Base-by-base conservation (phyloP, 2,329 filamentous ascomycete species). In the Fusarium sp. region DNA sequence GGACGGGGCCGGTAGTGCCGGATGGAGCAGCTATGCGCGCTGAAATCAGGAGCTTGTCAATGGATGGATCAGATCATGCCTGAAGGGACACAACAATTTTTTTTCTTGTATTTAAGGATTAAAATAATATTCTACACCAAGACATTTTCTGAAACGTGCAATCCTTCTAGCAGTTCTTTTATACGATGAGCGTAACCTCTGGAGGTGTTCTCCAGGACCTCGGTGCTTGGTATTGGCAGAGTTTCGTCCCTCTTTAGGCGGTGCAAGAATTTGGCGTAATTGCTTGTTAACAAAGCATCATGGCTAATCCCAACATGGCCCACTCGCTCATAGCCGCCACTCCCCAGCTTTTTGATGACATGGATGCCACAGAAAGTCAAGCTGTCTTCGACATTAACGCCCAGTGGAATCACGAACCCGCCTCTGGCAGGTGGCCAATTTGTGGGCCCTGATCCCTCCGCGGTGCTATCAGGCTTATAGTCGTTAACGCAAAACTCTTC, bases 251-350 rank as follows among this genome's bases (percentile, higher is more conserved):
- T 17, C 13, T 33, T 33, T 0, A 47, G 6, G 7, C 39, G 54
- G 5, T 1, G 0, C 0, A 26, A 1, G 0, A 57, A 35, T 2
- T 14, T 47, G 12, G 28, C 5, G 7, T 47, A 57, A 2, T 57
- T 35, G 13, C 54, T 57, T 2, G 1, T n/a, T 2, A 47, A 7
- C 4, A 57, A 35, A 26, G n/a, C 13, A 17, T 47, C n/a, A 26
- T 57, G 54, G 13, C 39, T 57, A 0, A 57, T 35, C 0, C 6
- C 5, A 2, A 22, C 9, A 26, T 57, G 14, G 8, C 39, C 39
- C 2, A 8, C 31, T 28, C 55, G n/a, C 24, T 48, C 31, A 11
- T 58, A 58, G 11, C 1, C 0, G 1, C 28, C 2, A 13, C 13
- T 4, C 7, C n/a, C 31, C 1, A 6, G 1, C 10, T 3, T 28